phyloP scores from a whole-genome alignment of 169 alveolate species.

The Plasmodium gonderi region DNA sequence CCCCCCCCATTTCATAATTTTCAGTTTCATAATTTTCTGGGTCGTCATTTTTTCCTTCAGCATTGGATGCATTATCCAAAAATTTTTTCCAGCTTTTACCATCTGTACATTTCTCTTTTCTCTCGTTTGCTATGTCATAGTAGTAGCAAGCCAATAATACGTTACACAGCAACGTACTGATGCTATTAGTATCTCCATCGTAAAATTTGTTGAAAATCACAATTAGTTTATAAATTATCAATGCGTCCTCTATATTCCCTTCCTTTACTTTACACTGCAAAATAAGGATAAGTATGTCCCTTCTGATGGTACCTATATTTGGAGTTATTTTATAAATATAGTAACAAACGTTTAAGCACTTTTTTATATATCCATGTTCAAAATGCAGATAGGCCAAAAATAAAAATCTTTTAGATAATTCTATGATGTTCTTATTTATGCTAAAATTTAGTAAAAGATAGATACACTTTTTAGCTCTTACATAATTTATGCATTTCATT shows the following conservation, averaged over 20 bases:
- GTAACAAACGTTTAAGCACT: conserved; percentile 57
- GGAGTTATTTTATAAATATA: conserved; percentile 62
- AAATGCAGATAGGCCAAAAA: conserved; percentile 67
- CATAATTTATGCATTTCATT: conserved; percentile 64
- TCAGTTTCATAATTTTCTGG: not conserved
- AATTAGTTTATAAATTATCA: conserved; percentile 52
- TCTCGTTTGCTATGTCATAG: conserved; percentile 31
- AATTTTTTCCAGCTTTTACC: not conserved
- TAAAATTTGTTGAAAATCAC: conserved; percentile 12
- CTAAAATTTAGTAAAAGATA: conserved; percentile 46
- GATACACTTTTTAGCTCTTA: conserved; percentile 45
- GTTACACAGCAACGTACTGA: conserved; percentile 20
- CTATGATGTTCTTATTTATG: conserved; percentile 39
- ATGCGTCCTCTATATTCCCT: conserved; percentile 52
- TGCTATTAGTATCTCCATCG: conserved; percentile 33
- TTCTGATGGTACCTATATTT: conserved; percentile 25
- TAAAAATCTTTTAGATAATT: conserved; percentile 42
- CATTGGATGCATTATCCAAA: not conserved
- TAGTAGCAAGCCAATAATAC: conserved; percentile 38
- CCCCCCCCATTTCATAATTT: not conserved
- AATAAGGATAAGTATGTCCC: conserved; percentile 55
- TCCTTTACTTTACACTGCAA: conserved; percentile 69
- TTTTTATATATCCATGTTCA: conserved; percentile 69
- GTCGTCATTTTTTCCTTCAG: not conserved
- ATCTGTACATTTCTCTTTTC: not conserved